Evolutionary conservation across 345 rosid species (phyloP).

Genomic region (Cardamine chenopodiifolia): DNA sequence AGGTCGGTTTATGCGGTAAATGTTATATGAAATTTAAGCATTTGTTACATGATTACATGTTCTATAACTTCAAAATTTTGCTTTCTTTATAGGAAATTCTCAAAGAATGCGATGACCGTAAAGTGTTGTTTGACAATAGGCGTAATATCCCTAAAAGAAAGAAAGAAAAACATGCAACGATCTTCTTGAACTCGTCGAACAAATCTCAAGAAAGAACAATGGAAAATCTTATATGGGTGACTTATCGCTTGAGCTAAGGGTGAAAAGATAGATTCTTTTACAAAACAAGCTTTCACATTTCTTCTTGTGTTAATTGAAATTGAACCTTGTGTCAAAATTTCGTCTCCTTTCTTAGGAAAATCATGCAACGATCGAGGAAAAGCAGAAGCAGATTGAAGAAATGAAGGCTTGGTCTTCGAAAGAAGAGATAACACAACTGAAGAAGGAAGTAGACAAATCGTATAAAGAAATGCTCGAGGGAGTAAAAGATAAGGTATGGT

Average conservation of each 20-base stretch:
- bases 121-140: slow-evolving; percentile 41
- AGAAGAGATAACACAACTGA: slow-evolving; percentile 15
- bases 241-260: slow-evolving; percentile 37
- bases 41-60: slow-evolving; percentile 4
- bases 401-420: slow-evolving; percentile 13
- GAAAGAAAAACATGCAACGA: slow-evolving; percentile 36
- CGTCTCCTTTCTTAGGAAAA: slow-evolving; percentile 11
- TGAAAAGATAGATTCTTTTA: neutral
- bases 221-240: slow-evolving; percentile 38
- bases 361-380: neutral
- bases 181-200: slow-evolving; percentile 34
- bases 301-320: neutral
- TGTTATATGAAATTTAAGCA: neutral
- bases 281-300: slow-evolving; percentile 3
- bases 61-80: neutral
- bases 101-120: slow-evolving; percentile 36
- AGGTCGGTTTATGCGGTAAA: slow-evolving; percentile 1
- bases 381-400: slow-evolving; percentile 26
- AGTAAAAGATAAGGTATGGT: slow-evolving; percentile 27
- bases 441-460: slow-evolving; percentile 22
- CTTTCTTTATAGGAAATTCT: slow-evolving; percentile 28
- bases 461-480: slow-evolving; percentile 34
- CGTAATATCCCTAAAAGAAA: neutral
- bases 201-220: slow-evolving; percentile 33
- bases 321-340: neutral